phyloP scores from a whole-genome alignment of 768 basidiomycete species.

The Mycena belliarum region DNA sequence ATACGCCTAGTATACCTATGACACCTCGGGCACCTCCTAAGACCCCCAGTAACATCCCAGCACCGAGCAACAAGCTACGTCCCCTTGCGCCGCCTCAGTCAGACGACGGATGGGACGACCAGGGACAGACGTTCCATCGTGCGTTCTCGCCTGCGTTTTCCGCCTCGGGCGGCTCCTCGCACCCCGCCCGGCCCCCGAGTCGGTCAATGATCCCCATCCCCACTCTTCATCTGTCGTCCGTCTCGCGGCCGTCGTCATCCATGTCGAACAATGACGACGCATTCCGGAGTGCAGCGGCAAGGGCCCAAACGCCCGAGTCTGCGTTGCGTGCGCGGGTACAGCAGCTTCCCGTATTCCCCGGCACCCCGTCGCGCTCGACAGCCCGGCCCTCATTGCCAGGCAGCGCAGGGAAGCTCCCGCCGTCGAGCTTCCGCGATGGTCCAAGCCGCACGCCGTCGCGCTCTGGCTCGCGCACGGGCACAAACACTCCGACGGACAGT shows the following conservation, averaged over 20 bases:
- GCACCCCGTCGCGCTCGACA: conserved; percentile 41
- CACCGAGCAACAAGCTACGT: conserved; percentile 51
- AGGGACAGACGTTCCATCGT: conserved; percentile 49
- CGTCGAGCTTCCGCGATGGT: conserved; percentile 75
- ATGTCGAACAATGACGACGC: conserved; percentile 67
- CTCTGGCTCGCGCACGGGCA: conserved; percentile 64
- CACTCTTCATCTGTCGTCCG: conserved; percentile 65
- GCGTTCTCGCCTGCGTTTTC: conserved; percentile 66
- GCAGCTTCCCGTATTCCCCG: conserved; percentile 56
- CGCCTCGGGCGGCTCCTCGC: conserved; percentile 42
- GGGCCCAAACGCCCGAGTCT: conserved; percentile 73
- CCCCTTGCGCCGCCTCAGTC: conserved; percentile 50
- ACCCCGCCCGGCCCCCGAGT: conserved; percentile 75
- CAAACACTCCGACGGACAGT: conserved; percentile 61
- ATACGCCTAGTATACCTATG: conserved; percentile 36
- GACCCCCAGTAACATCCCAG: conserved; percentile 81
- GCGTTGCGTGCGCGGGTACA: conserved; percentile 59
- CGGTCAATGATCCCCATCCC: conserved; percentile 85
- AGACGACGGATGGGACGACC: conserved; percentile 42
- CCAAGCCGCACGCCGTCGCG: conserved; percentile 61
- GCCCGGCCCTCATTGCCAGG: conserved; percentile 15
- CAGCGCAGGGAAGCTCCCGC: conserved; percentile 50
- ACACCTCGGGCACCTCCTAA: conserved; percentile 72
- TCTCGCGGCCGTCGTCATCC: conserved; percentile 70
- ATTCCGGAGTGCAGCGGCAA: conserved; percentile 44